Evolutionary conservation across 2,329 filamentous ascomycete genomes (phyloP).

Genomic region (Fusarium caatingaense): DNA sequence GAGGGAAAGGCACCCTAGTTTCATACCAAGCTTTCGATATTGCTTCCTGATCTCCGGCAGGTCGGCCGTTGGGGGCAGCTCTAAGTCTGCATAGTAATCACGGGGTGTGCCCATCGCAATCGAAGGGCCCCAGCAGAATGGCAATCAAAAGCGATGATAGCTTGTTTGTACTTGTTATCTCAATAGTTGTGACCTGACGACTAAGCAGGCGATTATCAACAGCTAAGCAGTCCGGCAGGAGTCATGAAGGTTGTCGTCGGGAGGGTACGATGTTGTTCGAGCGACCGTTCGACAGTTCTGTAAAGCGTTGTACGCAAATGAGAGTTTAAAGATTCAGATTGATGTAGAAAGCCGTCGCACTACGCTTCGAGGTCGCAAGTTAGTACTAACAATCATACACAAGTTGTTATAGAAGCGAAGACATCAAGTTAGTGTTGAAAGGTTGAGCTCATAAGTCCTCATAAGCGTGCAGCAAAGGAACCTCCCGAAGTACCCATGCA

Average conservation of each 20-base stretch:
- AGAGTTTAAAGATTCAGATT: not conserved
- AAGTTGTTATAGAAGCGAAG: constrained; percentile 6
- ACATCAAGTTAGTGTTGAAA: not conserved
- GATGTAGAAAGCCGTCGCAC: not conserved
- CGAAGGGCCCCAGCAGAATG: constrained; percentile 20
- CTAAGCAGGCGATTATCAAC: constrained; percentile 5
- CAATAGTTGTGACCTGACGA: not conserved
- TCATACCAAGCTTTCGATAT: constrained; percentile 81
- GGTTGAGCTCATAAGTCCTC: not conserved
- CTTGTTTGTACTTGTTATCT: not conserved
- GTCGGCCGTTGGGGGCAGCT: constrained; percentile 74
- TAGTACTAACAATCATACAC: constrained; percentile 15
- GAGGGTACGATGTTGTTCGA: not conserved
- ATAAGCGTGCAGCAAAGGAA: not conserved
- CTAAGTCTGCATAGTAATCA: constrained; percentile 89
- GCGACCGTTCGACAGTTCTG: not conserved
- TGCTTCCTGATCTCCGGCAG: constrained; percentile 84
- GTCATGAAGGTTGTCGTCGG: constrained; percentile 15
- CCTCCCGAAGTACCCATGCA: constrained; percentile 2
- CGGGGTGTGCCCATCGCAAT: constrained; percentile 59
- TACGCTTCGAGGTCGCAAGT: constrained; percentile 5
- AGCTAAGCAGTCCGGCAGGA: not conserved
- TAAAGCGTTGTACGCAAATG: not conserved
- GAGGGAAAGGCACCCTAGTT: not conserved
- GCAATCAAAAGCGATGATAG: constrained; percentile 4